Evolutionary conservation across 148 eudicot species (phyloP).

Genomic region (Cornus florida): DNA sequence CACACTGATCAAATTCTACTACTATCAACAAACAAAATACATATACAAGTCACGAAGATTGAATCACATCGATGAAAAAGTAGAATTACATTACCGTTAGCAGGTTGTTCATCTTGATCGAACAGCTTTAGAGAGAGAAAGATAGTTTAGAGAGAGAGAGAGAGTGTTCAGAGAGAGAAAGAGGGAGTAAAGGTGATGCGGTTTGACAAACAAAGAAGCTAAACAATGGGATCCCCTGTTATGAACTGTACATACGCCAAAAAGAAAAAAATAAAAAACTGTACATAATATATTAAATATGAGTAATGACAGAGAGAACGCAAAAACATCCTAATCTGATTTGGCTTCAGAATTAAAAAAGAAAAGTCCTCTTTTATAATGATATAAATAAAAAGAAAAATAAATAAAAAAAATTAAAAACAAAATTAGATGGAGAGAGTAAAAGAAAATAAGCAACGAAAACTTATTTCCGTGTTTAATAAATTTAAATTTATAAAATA

Average conservation of each 20-base stretch:
- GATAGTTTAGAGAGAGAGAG: neutral
- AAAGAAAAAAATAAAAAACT: too few species aligned
- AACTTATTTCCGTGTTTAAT: too few species aligned
- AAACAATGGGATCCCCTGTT: neutral
- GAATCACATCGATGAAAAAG: neutral
- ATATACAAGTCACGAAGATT: neutral
- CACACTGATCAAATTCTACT: neutral
- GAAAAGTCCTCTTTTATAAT: too few species aligned
- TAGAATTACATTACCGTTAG: slow-evolving; percentile 30
- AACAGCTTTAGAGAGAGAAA: slow-evolving; percentile 1
- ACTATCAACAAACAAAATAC: neutral
- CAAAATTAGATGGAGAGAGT: too few species aligned
- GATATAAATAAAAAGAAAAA: too few species aligned
- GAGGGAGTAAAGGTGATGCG: slow-evolving; percentile 3
- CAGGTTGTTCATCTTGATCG: slow-evolving; percentile 40
- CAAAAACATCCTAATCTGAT: too few species aligned
- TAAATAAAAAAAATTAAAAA: too few species aligned
- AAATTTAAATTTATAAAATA: too few species aligned
- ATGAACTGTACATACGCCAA: neutral
- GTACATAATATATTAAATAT: too few species aligned
- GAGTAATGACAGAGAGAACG: too few species aligned
- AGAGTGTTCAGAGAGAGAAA: slow-evolving; percentile 5
- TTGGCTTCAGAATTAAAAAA: too few species aligned
- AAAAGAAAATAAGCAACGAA: too few species aligned
- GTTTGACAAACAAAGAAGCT: neutral